phyloP scores from a whole-genome alignment of 768 basidiomycete species.

The Phallus indusiatus region DNA sequence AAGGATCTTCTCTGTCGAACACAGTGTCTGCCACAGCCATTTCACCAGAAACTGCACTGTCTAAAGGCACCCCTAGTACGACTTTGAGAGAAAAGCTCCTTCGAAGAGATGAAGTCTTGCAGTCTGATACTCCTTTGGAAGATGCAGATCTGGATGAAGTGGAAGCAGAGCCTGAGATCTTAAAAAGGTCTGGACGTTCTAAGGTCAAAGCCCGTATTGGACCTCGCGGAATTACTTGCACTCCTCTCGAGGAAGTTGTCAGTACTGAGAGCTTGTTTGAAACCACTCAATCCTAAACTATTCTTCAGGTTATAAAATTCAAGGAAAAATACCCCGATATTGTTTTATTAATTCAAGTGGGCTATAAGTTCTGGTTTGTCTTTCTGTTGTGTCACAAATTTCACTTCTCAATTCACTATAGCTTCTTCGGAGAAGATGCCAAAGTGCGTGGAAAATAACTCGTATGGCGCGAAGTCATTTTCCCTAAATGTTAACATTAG shows the following conservation, averaged over 20 bases:
- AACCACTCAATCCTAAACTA: not conserved
- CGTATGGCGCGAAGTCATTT: not conserved
- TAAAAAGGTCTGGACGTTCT: not conserved
- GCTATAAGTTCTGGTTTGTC: conserved; percentile 56
- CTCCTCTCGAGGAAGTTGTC: conserved; percentile 68
- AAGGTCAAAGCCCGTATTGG: conserved; percentile 31
- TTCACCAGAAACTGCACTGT: not conserved
- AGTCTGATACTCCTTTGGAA: not conserved
- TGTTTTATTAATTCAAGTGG: conserved; percentile 71
- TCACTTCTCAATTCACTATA: not conserved
- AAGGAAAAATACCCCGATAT: conserved; percentile 58
- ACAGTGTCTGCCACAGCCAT: not conserved
- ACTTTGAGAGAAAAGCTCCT: conserved; percentile 1
- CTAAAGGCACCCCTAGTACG: not conserved
- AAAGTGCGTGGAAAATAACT: conserved; percentile 33
- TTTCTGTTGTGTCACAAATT: not conserved
- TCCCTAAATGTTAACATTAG: conserved; percentile 24
- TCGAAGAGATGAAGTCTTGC: not conserved
- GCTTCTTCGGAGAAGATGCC: conserved; percentile 79
- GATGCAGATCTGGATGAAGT: not conserved
- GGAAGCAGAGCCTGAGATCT: not conserved
- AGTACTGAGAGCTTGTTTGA: conserved; percentile 4
- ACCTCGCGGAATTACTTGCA: conserved; percentile 62
- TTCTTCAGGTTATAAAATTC: conserved; percentile 40
- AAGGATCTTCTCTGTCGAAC: not conserved